Evolutionary conservation across 768 basidiomycete genomes (phyloP), one percentile per base, ranked within the genome.

Genomic region (Sarcodon sp.): DNA sequence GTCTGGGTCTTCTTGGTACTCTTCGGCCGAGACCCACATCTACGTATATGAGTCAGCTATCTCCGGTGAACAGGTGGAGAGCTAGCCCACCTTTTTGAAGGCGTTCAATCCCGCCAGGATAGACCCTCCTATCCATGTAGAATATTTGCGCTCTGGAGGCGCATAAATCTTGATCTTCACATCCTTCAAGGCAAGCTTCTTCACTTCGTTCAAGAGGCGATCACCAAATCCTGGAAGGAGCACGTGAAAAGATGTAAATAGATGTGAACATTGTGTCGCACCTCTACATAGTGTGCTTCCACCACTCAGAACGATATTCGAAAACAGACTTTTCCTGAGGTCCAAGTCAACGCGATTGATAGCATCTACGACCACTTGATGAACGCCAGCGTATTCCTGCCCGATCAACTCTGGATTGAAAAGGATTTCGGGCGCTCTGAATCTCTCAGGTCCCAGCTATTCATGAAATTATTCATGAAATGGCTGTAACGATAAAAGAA

Each of bases 1-100:
- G 59, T 98, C 93, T 47, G 94, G 93, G 66, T 98, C 94, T 65
- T 99, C 94, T 66, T 96, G 91, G 62, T 97, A 98, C 66, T 98
- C 96, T 66, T 99, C 94, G 35, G 93, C 92, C 43, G 91, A 93
- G 45, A 99, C 90, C 94, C 96, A 99, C 94, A 99, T 98, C 91
- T 96, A 49, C 27, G 47, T 54, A 33, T 21, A 6, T 41, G 21
- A 51, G 33, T 33, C 41, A 41, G 47, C n/a, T 27, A 36, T 39
- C 21, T 33, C 13, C 8, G 35, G 6, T 41, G 44, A 13, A 45
- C 12, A 13, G 21, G 4, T 43, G 45, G 35, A 3, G 21, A 50
- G 12, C 38, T 21, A 35, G 55, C 60, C 48, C 49, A 86, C 92
- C 83, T 96, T 96, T 69, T 94, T 97, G 76, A 99, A 99, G 34